Conservation (phyloP, 1,284 basidiomycete genomes). For the Termitomyces sp. region DNA sequence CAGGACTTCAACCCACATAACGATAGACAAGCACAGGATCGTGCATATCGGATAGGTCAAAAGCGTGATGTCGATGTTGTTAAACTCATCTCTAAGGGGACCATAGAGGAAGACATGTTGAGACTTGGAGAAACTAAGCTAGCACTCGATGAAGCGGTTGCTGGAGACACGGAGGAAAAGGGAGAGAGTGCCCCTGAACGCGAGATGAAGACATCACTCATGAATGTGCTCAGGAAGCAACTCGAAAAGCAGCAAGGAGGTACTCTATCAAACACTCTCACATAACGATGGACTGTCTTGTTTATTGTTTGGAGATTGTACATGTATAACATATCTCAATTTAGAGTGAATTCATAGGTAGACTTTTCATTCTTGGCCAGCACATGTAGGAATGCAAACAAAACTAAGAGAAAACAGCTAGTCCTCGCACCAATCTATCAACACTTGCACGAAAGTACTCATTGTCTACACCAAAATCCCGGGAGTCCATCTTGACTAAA, state of each 20-base stretch:
- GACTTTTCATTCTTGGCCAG: conserved; percentile 11
- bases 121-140: conserved; percentile 88
- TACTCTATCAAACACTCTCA: conserved; percentile 4
- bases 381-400: conserved; percentile 4
- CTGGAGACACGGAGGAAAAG: conserved; percentile 63
- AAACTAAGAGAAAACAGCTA: conserved; percentile 53
- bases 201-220: conserved; percentile 76
- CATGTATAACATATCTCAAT: not conserved
- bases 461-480: conserved; percentile 82
- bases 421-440: conserved; percentile 69
- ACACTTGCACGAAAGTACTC: conserved; percentile 83
- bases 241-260: conserved; percentile 32
- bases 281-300: conserved; percentile 1
- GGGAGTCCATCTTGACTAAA: conserved; percentile 76
- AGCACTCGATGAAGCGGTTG: conserved; percentile 87
- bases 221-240: conserved; percentile 76
- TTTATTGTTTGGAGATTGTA: not conserved
- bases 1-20: conserved; percentile 95
- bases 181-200: conserved; percentile 65
- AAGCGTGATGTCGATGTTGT: conserved; percentile 88
- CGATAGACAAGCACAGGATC: conserved; percentile 95
- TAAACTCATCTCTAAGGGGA: conserved; percentile 88
- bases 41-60: conserved; percentile 97
- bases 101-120: conserved; percentile 96
- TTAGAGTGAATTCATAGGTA: conserved; percentile 2